Base-by-base conservation (phyloP, 192 early-diverging fungal genomes). In the Gamsiella multidivaricata region DNA sequence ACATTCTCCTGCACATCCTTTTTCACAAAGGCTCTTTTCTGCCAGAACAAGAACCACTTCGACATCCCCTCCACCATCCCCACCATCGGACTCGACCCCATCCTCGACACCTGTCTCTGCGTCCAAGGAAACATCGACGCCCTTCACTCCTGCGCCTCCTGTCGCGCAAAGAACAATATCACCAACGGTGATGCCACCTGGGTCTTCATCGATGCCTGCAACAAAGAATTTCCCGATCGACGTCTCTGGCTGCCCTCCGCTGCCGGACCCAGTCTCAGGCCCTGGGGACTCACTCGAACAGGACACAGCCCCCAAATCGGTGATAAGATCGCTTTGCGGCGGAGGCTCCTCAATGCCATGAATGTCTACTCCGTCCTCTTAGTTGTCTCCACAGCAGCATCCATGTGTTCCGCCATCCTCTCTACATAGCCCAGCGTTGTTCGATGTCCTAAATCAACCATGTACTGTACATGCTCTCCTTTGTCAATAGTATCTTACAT, bases 71-170 rank as follows among this genome's bases (percentile, higher is more conserved):
- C 60, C n/a, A 49, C 26, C 3, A 69, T 78, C 32, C 74, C 74
- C n/a, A 78, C 66, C 10, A 69, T 69, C 22, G 65, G 65, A 5
- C 31, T 42, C 4, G 74, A 78, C n/a, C 74, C 74, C 23, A 46
- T 69, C 57, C 41, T 69, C 36, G 74, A 78, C 31, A 64, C 65
- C 9, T 78, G 74, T 78, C 74, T 78, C 26, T 78, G 74, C 46
- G 50, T 62, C 31, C 65, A 78, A 33, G 29, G 54, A 46, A 47
- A 62, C n/a, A 37, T 78, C 54, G 53, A 50, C 10, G 29, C 54
- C 29, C 49, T 78, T 60, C 74, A 69, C 47, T 45, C 22, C 41
- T 78, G 74, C 42, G 74, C 74, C 1, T 2, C 5, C 25, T 78
- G 74, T 26, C 74, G 66, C 14, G 60, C 32, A 42, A 58, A 20